Percentiles rank a stretch among this genome's conserved stretches.
Conservation (phyloP, 2,329 filamentous ascomycete genomes). For the Sporothrix curviconia region DNA sequence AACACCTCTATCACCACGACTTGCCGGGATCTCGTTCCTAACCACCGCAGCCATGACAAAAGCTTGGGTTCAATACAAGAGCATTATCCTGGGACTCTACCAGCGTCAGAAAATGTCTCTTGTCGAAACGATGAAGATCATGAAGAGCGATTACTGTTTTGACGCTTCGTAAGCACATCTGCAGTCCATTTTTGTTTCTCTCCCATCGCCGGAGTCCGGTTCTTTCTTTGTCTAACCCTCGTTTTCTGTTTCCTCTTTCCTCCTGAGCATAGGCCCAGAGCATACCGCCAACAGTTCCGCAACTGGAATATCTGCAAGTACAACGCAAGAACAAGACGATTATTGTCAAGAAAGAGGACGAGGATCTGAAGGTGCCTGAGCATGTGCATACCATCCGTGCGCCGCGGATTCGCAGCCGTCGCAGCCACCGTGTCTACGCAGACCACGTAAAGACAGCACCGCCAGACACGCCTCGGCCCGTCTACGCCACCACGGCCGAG, state of each 20-base stretch:
- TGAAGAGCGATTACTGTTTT: background rate
- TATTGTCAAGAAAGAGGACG: too few relatives aligned
- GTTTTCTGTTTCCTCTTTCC: background rate
- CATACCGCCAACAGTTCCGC: slow-evolving; percentile 13
- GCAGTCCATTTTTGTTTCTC: too few relatives aligned
- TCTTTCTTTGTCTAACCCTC: background rate
- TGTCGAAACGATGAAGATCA: background rate
- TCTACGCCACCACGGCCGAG: background rate
- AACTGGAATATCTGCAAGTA: slow-evolving; percentile 8
- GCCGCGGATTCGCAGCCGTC: too few relatives aligned
- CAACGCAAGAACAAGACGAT: slow-evolving; percentile 3
- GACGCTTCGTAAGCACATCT: slow-evolving; percentile 12
- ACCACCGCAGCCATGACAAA: slow-evolving; percentile 37
- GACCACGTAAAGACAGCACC: too few relatives aligned
- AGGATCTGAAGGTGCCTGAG: too few relatives aligned
- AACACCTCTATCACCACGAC: background rate
- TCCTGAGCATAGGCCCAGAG: background rate
- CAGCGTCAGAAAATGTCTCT: background rate
- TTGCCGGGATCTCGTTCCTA: too few relatives aligned
- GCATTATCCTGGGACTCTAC: slow-evolving; percentile 35
- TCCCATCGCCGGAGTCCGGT: too few relatives aligned
- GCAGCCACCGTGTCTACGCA: too few relatives aligned
- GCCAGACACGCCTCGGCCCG: background rate
- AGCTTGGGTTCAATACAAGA: slow-evolving; percentile 33
- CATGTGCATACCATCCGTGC: too few relatives aligned